phyloP scores from a whole-genome alignment of 1,139 yeast species.

The Suhomyces bolitotheri region DNA sequence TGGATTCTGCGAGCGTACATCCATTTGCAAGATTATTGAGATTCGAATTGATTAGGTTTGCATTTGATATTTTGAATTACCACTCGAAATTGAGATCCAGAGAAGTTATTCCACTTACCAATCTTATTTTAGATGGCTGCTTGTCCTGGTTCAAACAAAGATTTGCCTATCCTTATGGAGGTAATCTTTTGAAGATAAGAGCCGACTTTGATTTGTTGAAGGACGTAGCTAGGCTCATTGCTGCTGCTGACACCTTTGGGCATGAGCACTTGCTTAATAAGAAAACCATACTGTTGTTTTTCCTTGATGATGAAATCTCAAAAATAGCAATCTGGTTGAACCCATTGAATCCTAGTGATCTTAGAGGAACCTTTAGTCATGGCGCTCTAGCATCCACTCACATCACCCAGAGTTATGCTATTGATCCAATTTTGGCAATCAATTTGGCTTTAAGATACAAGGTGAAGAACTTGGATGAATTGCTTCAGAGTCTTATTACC shows the following conservation, averaged over 20 bases:
- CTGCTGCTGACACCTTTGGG: constrained; percentile 25
- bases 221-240: constrained; percentile 46
- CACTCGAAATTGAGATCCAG: constrained; percentile 53
- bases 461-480: constrained; percentile 41
- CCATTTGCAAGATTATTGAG: constrained; percentile 77
- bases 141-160: constrained; percentile 76
- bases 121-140: constrained; percentile 61
- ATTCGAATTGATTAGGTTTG: constrained; percentile 70
- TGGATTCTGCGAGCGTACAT: constrained; percentile 68
- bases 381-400: constrained; percentile 36
- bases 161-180: constrained; percentile 79
- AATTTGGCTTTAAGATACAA: constrained; percentile 64
- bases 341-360: constrained; percentile 56
- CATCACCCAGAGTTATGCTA: constrained; percentile 56
- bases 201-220: constrained; percentile 65
- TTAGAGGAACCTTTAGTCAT: constrained; percentile 37
- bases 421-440: constrained; percentile 75
- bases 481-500: constrained; percentile 49
- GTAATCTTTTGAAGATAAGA: constrained; percentile 68
- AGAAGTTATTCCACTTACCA: constrained; percentile 46
- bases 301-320: constrained; percentile 74
- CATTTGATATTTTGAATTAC: constrained; percentile 62
- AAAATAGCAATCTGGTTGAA: constrained; percentile 77
- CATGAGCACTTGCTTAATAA: constrained; percentile 39
- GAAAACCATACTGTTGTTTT: constrained; percentile 54